These are phyloP conservation scores for Globisporangium sylvaticum DNA, from an alignment of 352 stramenopile genomes.

Conservation along the genomic window DNA sequence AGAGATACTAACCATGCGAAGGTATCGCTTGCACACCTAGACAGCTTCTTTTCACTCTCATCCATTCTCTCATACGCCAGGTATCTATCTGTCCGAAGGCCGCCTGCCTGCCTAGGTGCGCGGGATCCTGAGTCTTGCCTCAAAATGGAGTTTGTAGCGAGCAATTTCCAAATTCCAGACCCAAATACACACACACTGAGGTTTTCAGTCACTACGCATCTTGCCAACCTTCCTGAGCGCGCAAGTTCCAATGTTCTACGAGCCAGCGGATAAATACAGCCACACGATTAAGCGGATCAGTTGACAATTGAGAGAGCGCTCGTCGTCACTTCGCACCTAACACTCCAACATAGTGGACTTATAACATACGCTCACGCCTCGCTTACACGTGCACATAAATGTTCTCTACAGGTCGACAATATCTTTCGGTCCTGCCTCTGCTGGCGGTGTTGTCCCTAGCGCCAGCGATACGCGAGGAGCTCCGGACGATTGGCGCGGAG, in stretches of 20 bases:
- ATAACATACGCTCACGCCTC: not conserved
- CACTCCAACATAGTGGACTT: too few species aligned
- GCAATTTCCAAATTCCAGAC: not conserved
- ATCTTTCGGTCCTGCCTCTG: not conserved
- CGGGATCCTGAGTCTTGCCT: not conserved
- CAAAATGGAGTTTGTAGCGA: not conserved
- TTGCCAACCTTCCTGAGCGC: not conserved
- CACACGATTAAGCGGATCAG: too few species aligned
- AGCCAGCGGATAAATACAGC: not conserved
- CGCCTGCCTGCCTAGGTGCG: not conserved
- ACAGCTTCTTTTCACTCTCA: not conserved
- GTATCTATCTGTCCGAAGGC: not conserved
- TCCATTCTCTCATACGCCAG: not conserved
- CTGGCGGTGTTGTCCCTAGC: not conserved
- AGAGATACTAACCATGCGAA: slow-evolving; percentile 17
- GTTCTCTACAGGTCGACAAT: slow-evolving; percentile 1
- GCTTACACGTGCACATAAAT: too few species aligned
- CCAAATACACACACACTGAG: not conserved
- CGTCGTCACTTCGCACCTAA: not conserved
- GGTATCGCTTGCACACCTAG: not conserved
- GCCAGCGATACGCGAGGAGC: not conserved
- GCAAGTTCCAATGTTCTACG: not conserved
- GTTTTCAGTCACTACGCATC: not conserved
- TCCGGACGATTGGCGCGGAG: not conserved
- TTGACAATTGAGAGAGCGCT: not conserved